Conservation (phyloP, 2,329 filamentous ascomycete species). For the Davidsoniella australis region DNA sequence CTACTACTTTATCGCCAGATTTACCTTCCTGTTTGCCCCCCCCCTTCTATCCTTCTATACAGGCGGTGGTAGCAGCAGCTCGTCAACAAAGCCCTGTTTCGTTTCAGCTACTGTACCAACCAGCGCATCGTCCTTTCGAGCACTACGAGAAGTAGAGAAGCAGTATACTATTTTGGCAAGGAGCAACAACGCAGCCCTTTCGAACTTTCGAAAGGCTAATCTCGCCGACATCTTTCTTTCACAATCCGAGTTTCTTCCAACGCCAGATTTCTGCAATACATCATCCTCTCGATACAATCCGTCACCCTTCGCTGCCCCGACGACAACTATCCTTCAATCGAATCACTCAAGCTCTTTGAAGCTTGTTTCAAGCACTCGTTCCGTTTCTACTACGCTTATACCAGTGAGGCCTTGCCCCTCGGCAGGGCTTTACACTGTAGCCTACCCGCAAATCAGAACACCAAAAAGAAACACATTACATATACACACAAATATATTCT, state of each 20-base stretch:
- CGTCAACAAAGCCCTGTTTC: conserved; percentile 1
- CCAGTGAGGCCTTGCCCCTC: conserved; percentile 9
- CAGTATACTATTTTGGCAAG: no score
- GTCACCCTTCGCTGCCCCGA: not conserved
- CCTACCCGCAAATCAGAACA: conserved; percentile 1
- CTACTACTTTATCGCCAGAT: conserved; percentile 1
- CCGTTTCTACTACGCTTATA: not conserved
- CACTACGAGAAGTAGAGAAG: no score
- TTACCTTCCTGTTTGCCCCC: not conserved
- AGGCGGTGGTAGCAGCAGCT: not conserved
- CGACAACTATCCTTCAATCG: not conserved
- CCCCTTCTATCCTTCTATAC: conserved; percentile 5
- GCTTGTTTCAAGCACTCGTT: not conserved
- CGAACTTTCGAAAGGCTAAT: no score
- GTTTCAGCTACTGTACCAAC: conserved; percentile 7
- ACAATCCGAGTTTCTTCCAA: no score
- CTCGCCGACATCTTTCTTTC: no score
- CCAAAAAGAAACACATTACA: conserved; percentile 10
- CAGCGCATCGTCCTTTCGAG: conserved; percentile 2
- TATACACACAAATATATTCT: not conserved
- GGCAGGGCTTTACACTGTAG: conserved; percentile 9
- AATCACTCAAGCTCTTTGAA: not conserved
- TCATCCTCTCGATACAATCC: not conserved
- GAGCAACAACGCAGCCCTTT: no score
- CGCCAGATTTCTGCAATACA: not conserved